Conservation (phyloP, 78 protist species). For the Andalucia godoyi region DNA sequence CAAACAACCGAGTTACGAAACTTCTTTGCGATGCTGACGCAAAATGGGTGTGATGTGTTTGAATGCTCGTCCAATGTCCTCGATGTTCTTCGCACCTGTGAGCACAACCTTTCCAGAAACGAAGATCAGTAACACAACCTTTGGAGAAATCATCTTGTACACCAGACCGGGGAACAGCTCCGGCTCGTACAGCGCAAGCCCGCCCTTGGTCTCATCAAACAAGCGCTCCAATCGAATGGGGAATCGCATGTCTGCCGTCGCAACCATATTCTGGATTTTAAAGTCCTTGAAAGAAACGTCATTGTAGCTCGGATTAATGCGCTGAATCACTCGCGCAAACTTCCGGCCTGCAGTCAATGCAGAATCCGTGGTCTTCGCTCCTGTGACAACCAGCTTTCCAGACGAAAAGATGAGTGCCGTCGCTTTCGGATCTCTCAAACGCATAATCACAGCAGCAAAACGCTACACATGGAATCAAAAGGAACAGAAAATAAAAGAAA, state of each 20-base stretch:
- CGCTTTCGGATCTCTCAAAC: constrained; percentile 89
- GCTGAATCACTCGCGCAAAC: constrained; percentile 84
- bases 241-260: constrained; percentile 77
- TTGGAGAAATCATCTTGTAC: constrained; percentile 77
- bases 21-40: background rate
- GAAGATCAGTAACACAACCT: constrained; percentile 80
- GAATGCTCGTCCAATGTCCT: background rate
- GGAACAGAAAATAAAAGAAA: background rate
- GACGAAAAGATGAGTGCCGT: constrained; percentile 86
- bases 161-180: constrained; percentile 93
- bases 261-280: constrained; percentile 89
- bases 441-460: constrained; percentile 91
- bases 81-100: constrained; percentile 82
- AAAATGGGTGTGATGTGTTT: background rate
- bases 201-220: constrained; percentile 38
- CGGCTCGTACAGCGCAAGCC: constrained; percentile 80
- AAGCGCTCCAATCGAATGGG: constrained; percentile 83
- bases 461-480: constrained; percentile 56
- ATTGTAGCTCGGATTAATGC: constrained; percentile 2
- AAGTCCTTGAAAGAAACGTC: constrained; percentile 41
- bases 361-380: constrained; percentile 84
- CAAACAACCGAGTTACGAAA: too few relatives aligned
- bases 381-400: constrained; percentile 91
- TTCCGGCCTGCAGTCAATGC: constrained; percentile 77
- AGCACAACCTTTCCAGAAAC: constrained; percentile 93